A percentile compares a stretch with the other conserved stretches of the same genome.
Evolutionary conservation across 371 early-diverging fungal species (phyloP).

Genomic region (Mucor indicus): DNA sequence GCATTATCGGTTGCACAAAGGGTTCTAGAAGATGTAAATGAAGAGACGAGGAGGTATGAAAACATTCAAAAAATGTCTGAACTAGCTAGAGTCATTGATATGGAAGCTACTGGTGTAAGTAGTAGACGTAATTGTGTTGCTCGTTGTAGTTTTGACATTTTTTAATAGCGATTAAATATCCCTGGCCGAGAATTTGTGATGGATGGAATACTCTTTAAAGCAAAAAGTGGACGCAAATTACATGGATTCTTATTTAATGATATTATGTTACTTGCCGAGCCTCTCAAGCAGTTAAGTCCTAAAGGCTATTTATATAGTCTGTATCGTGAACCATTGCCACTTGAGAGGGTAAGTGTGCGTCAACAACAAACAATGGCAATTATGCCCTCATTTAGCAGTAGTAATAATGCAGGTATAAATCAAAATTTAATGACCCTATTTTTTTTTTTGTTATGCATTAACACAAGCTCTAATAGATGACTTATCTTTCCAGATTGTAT

Average conservation of each 20-base stretch:
- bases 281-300: constrained; percentile 34
- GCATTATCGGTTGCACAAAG: constrained; percentile 70
- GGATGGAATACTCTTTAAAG: constrained; percentile 81
- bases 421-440: background rate
- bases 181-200: constrained; percentile 71
- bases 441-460: background rate
- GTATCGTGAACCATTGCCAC: constrained; percentile 53
- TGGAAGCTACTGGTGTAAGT: constrained; percentile 58
- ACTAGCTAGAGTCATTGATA: constrained; percentile 66
- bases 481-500: constrained; percentile 59
- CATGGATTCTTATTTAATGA: constrained; percentile 89
- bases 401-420: constrained; percentile 1
- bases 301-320: constrained; percentile 50
- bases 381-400: constrained; percentile 2
- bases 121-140: background rate
- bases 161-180: constrained; percentile 50
- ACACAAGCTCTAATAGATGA: too few species aligned
- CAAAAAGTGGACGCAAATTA: constrained; percentile 81
- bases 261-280: constrained; percentile 67
- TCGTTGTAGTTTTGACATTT: background rate
- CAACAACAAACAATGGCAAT: constrained; percentile 31
- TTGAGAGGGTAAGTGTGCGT: constrained; percentile 25
- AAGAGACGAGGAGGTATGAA: constrained; percentile 72
- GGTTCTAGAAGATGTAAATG: constrained; percentile 75
- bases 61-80: constrained; percentile 71